Conservation (phyloP, 2,329 filamentous ascomycete species). For the Trichophyton simii region DNA sequence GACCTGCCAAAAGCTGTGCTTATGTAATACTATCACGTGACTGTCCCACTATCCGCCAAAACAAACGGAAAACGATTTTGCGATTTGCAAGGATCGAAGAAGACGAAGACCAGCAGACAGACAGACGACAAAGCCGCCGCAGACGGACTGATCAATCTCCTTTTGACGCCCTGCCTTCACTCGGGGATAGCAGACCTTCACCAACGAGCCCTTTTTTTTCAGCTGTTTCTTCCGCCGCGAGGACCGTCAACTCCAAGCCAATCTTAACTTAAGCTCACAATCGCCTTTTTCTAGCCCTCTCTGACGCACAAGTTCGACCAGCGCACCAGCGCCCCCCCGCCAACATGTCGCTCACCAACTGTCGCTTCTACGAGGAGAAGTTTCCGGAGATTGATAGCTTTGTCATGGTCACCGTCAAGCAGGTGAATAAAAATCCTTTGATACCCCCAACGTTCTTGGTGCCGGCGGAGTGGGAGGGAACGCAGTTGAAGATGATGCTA, state of each 20-base stretch:
- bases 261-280: background rate
- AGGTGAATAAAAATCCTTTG: conserved; percentile 44
- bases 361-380: conserved; percentile 95
- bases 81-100: background rate
- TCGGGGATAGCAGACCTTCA: background rate
- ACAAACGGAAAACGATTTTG: conserved; percentile 2
- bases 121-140: background rate
- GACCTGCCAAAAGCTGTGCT: background rate
- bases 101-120: background rate
- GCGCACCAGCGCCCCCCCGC: conserved; percentile 23
- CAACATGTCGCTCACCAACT: conserved; percentile 91
- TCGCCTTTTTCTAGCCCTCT: background rate
- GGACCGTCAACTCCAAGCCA: background rate
- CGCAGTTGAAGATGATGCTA: background rate
- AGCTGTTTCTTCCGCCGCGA: background rate
- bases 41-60: background rate
- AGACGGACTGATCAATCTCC: background rate
- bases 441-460: background rate
- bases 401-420: conserved; percentile 99
- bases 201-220: background rate
- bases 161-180: background rate
- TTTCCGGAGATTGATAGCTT: conserved; percentile 98
- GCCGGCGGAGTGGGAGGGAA: background rate
- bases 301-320: background rate
- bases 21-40: background rate